Base-by-base conservation (phyloP, 176 grass and related monocot genomes). In the Carex myosuroides region DNA sequence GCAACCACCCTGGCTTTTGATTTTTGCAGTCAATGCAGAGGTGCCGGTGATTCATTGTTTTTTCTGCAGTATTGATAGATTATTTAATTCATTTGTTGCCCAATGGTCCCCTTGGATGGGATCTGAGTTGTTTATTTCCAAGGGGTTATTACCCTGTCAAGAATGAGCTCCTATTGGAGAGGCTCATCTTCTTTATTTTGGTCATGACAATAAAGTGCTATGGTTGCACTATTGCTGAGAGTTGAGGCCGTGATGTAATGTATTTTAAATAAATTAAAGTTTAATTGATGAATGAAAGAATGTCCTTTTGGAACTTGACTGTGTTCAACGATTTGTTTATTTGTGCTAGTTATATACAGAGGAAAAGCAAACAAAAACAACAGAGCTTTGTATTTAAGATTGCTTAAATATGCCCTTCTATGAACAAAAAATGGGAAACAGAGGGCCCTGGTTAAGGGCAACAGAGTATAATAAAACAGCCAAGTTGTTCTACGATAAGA, bases 1-100 rank as follows among this genome's bases (percentile, higher is more conserved):
- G 54, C 81, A 87, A 94, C 78, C 91, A 97, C 87, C 88, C 94
- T 85, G 85, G 80, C 87, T 97, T 97, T 92, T 90, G 90, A 21
- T 97, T 97, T 94, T 91, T 97, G 86, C 91, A 92, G 41, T 20
- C 39, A 44, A 76, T 12, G 9, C 2, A 0, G 17, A 81, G n/a
- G 39, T 67, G 9, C 64, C 33, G 16, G 13, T 61, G 13, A 62
- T 60, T 7, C 6, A 62, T 62, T 44, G 7, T 57, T 41, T 61
- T 80, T 48, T n/a, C 9, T 20, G 56, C 42, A 22, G 8, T 24
- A 22, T 64, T 30, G n/a, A 82, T 48, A 26, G 20, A 82, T 82
- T 50, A 29, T 42, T 80, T 80, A 18, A 33, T 60, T 60, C 11
- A 75, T 75, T 82, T 64, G 29, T 63, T 81, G 52, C 42, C 3